Conservation (phyloP, 345 rosid genomes). For the thale cress (Arabidopsis thaliana) region TAIR10.1 NC_003074.8:18215501-18216000, state of each 20-base stretch:
- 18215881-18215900: conserved; percentile 71
- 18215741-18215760: conserved; percentile 37
- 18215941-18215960: conserved; percentile 48
- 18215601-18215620: conserved; percentile 31
- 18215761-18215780: not conserved
- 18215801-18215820: conserved; percentile 73
- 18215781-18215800: conserved; percentile 61
- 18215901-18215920: conserved; percentile 77
- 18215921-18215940: conserved; percentile 80
- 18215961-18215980: conserved; percentile 48
- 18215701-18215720: conserved; percentile 25
- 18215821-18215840: conserved; percentile 68
- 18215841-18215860: conserved; percentile 66
- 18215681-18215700: not conserved
- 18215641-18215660: conserved; percentile 35
- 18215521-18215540: conserved; percentile 70
- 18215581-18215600: conserved; percentile 3
- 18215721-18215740: conserved; percentile 9
- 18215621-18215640: conserved; percentile 43
- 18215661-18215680: conserved; percentile 32
- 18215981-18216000: conserved; percentile 74
- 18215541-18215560: conserved; percentile 68
- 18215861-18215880: conserved; percentile 64
- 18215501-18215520: conserved; percentile 56
- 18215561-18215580: not conserved